Percentiles rank a stretch among this genome's conserved stretches.
Conservation (phyloP, 371 early-diverging fungal genomes). For the Fennellomyces sp. region DNA sequence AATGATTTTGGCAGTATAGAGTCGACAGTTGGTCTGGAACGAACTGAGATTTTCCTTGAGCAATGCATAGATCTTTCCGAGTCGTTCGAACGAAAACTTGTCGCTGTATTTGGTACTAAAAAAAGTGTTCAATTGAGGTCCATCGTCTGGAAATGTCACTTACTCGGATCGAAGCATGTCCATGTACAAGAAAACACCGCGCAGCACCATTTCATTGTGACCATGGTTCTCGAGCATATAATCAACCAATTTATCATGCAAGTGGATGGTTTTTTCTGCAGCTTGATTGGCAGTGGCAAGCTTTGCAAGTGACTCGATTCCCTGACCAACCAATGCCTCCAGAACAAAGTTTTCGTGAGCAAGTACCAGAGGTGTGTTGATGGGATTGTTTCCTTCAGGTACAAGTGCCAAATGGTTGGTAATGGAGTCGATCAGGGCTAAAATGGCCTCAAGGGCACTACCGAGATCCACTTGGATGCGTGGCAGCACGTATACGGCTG, state of each 20-base stretch:
- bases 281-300: constrained; percentile 13
- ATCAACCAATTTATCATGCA: constrained; percentile 35
- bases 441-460: constrained; percentile 32
- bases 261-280: neutral
- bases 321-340: constrained; percentile 55
- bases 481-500: constrained; percentile 57
- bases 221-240: constrained; percentile 46
- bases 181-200: constrained; percentile 57
- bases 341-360: constrained; percentile 59
- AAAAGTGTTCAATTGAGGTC: too few species aligned
- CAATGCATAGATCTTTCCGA: constrained; percentile 52
- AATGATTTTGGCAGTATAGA: constrained; percentile 76
- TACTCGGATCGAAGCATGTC: constrained; percentile 57
- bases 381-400: constrained; percentile 26
- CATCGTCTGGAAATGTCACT: too few species aligned
- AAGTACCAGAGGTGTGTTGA: constrained; percentile 46
- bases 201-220: constrained; percentile 61
- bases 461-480: constrained; percentile 22
- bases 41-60: constrained; percentile 67
- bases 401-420: constrained; percentile 33
- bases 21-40: constrained; percentile 60
- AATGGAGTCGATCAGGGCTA: constrained; percentile 44
- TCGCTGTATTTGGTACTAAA: constrained; percentile 32
- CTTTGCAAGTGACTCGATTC: constrained; percentile 53
- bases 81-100: constrained; percentile 34